Evolutionary conservation across 176 grass and related monocot genomes (phyloP).

Genomic region (Oryza meyeriana): DNA sequence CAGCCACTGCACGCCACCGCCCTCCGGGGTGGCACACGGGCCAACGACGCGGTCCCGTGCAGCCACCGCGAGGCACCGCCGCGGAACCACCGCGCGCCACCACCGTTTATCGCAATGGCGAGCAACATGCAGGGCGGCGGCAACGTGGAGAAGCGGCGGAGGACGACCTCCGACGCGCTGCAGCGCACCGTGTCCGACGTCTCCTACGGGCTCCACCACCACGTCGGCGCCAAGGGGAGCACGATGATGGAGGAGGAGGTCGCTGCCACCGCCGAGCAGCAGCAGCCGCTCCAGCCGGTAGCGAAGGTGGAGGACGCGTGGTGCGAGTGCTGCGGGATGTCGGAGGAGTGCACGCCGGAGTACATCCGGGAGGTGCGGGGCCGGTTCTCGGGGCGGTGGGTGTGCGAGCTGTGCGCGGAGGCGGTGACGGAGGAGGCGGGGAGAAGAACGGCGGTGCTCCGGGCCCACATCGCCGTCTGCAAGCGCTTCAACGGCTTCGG

Average conservation of each 20-base stretch:
- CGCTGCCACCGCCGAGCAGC: background rate
- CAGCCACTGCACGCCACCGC: too few species aligned
- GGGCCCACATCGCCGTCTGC: constrained; percentile 60
- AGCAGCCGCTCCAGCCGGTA: constrained; percentile 26
- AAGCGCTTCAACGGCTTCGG: constrained; percentile 71
- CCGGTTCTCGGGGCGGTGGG: constrained; percentile 62
- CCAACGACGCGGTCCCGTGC: too few species aligned
- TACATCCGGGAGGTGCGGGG: constrained; percentile 68
- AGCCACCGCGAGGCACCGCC: too few species aligned
- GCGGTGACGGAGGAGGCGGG: constrained; percentile 69
- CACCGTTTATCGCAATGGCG: constrained; percentile 42
- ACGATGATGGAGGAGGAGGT: background rate
- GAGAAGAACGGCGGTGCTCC: constrained; percentile 51
- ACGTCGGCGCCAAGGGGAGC: background rate
- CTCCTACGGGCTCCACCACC: constrained; percentile 60
- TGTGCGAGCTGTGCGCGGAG: constrained; percentile 70
- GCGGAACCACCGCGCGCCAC: too few species aligned
- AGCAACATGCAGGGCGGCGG: constrained; percentile 1
- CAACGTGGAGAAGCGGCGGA: constrained; percentile 49
- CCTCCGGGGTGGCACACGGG: too few species aligned
- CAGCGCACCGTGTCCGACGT: constrained; percentile 82
- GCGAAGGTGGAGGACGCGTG: constrained; percentile 67
- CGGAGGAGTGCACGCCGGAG: constrained; percentile 83
- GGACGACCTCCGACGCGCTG: constrained; percentile 64
- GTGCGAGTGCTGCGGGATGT: constrained; percentile 96